These are phyloP conservation scores for Afroboletus lepidellus DNA, from an alignment of 1,284 basidiomycete species.

Conservation along the genomic window DNA sequence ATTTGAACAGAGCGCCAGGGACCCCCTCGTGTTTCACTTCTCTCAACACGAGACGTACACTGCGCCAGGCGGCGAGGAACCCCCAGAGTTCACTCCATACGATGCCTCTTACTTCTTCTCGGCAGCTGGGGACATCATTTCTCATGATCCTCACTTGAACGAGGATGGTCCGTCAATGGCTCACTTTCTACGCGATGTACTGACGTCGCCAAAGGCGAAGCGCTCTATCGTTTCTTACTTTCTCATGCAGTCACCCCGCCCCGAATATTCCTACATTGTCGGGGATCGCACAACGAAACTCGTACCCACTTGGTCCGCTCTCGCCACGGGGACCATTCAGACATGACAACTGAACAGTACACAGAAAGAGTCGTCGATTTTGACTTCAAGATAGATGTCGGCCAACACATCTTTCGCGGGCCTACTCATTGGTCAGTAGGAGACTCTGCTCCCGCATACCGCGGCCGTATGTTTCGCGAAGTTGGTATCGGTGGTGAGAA, in stretches of 20 bases:
- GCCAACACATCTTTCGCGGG: conserved; percentile 34
- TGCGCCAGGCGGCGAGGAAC: conserved; percentile 38
- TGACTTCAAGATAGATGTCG: conserved; percentile 59
- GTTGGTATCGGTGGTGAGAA: conserved; percentile 37
- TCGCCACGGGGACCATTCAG: conserved; percentile 36
- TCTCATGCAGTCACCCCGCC: conserved; percentile 52
- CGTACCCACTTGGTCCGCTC: conserved; percentile 48
- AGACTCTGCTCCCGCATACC: conserved; percentile 52
- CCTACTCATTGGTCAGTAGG: conserved; percentile 51
- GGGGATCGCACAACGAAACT: conserved; percentile 59
- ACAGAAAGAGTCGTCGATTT: conserved; percentile 63
- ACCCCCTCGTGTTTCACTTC: conserved; percentile 28
- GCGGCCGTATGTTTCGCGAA: conserved; percentile 54
- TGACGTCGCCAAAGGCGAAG: conserved; percentile 51
- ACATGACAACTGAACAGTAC: conserved; percentile 41
- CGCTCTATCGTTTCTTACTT: conserved; percentile 70
- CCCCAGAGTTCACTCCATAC: conserved; percentile 63
- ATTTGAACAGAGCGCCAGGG: conserved; percentile 32
- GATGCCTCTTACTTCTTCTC: conserved; percentile 57
- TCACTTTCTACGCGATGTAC: background rate
- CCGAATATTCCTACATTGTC: conserved; percentile 48
- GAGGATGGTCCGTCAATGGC: conserved; percentile 50
- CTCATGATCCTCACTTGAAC: conserved; percentile 71
- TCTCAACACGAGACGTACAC: conserved; percentile 15
- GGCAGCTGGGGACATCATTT: conserved; percentile 53